A percentile compares a stretch with the other conserved stretches of the same genome.
Conservation (phyloP, 345 rosid genomes). For the Kandelia obovata region DNA sequence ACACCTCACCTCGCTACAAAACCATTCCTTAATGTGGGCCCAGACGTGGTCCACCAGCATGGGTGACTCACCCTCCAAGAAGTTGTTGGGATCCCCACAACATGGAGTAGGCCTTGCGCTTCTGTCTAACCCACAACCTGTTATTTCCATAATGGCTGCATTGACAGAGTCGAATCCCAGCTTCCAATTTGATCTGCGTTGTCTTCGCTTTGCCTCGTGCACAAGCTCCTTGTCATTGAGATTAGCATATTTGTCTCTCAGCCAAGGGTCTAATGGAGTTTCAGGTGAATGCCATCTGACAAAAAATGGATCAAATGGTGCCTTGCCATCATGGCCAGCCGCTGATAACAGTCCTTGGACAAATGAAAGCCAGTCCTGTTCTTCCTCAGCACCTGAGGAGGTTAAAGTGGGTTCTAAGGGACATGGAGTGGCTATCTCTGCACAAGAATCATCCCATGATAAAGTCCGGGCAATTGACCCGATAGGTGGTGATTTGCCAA, state of each 20-base stretch:
- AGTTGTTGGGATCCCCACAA: constrained; percentile 13
- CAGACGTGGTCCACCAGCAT: constrained; percentile 58
- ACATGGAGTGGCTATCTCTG: constrained; percentile 36
- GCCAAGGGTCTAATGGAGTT: constrained; percentile 69
- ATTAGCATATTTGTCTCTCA: constrained; percentile 52
- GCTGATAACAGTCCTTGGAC: constrained; percentile 49
- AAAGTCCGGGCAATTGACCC: constrained; percentile 60
- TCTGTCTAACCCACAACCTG: constrained; percentile 32
- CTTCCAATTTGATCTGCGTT: constrained; percentile 54
- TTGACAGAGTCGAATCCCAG: constrained; percentile 75
- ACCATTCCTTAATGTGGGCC: constrained; percentile 64
- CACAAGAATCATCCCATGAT: constrained; percentile 51
- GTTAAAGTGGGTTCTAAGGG: constrained; percentile 31
- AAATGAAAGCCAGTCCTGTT: constrained; percentile 56
- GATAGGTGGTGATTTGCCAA: constrained; percentile 76
- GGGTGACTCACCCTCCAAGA: constrained; percentile 19
- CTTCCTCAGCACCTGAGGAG: constrained; percentile 36
- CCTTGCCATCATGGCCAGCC: constrained; percentile 48
- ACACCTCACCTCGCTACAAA: constrained; percentile 33
- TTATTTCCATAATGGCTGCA: constrained; percentile 49
- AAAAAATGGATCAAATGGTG: constrained; percentile 33
- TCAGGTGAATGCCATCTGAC: constrained; percentile 66
- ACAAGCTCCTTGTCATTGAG: constrained; percentile 43
- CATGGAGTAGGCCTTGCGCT: constrained; percentile 21
- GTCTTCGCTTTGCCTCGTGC: constrained; percentile 70